Base-by-base conservation (phyloP, 306 rosid species). In the Glycine latifolia region DNA sequence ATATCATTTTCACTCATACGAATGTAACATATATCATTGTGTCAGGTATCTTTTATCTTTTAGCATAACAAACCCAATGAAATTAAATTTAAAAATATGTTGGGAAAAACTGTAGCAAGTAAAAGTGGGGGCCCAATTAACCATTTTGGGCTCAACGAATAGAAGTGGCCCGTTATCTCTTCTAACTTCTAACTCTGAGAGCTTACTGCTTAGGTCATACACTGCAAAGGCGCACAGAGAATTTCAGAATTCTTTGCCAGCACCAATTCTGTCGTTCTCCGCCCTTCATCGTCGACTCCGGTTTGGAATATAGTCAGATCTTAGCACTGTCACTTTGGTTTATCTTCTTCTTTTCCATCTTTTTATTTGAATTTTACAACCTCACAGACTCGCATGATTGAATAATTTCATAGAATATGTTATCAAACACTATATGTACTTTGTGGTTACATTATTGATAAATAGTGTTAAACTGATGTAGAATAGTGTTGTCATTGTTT, bases 201-300 rank as follows among this genome's bases (percentile, higher is more conserved):
- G 56, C 41, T 65, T 7, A 13, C 69, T 63, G 49, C 47, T 80
- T 80, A 80, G 79, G 79, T 80, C 67, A 80, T 73, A 80, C 79
- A 80, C 56, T 61, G 73, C 6, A 2, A 48, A 62, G 56, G 65
- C 4, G 73, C 66, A 52, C 48, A 72, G 37, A 52, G 37, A 80
- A 72, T 43, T 39, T 43, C 9, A 43, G 8, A 43, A 43, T 62
- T 20, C 35, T 13, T 50, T 15, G 3, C 52, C 77, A 35, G 4
- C 6, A 33, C 53, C 5, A 9, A 43, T 41, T 12, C 26, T 68
- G 82, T 78, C 58, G 75, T 68, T 67, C 82, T 68, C 59, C 17
- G 48, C 70, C 12, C 17, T 79, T 31, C 75, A 68, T 44, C 76
- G 15, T 55, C 55, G 65, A 60, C 72, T 61, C 72, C 65, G 55